A percentile compares a stretch with the other conserved stretches of the same genome.
Conservation (phyloP, 306 rosid genomes). For the Prinsepia uniflora region DNA sequence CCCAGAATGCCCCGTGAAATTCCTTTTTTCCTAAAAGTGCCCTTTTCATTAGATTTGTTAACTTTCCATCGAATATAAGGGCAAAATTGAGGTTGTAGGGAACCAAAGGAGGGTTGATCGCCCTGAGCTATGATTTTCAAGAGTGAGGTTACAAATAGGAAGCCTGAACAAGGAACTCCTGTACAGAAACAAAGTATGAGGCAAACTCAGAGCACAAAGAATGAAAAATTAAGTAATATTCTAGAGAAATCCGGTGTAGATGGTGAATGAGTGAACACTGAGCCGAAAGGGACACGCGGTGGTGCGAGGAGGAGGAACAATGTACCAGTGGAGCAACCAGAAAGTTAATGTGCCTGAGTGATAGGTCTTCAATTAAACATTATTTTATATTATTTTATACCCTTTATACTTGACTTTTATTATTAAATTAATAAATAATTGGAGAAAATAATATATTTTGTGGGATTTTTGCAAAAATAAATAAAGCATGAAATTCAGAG, state of each 20-base stretch:
- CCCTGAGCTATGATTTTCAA: constrained; percentile 28
- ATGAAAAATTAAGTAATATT: constrained; percentile 16
- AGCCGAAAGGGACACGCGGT: constrained; percentile 27
- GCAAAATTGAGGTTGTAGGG: neutral
- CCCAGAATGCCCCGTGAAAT: too few species aligned
- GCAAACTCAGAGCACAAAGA: constrained; percentile 29
- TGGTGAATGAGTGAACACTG: constrained; percentile 31
- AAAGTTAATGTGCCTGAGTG: constrained; percentile 12
- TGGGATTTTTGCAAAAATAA: too few species aligned
- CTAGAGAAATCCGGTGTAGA: constrained; percentile 18
- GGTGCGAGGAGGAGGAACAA: constrained; percentile 28
- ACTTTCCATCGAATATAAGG: too few species aligned
- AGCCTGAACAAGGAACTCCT: neutral
- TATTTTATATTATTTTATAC: too few species aligned
- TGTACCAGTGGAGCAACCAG: constrained; percentile 21
- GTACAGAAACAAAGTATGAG: constrained; percentile 3
- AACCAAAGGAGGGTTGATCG: constrained; percentile 18
- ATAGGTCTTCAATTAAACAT: too few species aligned
- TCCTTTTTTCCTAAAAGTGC: too few species aligned
- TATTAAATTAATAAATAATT: too few species aligned
- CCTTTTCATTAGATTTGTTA: too few species aligned
- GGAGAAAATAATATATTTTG: too few species aligned
- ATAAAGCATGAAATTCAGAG: too few species aligned
- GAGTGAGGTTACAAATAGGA: neutral
- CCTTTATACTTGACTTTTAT: too few species aligned